phyloP scores from a whole-genome alignment of 306 rosid genomes.

The Dryas drummondii region DNA sequence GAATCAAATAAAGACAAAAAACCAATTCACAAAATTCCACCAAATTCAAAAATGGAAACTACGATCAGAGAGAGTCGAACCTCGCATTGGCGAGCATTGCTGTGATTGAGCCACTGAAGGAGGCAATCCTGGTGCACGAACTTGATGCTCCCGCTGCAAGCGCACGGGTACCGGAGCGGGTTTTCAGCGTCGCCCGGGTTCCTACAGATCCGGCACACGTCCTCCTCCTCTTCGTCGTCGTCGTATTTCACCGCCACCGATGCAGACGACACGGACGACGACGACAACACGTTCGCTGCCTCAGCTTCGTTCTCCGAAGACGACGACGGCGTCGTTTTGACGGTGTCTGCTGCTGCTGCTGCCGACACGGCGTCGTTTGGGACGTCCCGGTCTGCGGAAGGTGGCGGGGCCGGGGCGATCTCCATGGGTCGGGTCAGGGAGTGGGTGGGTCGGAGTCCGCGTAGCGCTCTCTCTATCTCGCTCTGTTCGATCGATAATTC shows the following conservation, averaged over 20 bases:
- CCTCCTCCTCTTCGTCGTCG: constrained; percentile 93
- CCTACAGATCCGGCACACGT: constrained; percentile 95
- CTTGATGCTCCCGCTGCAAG: constrained; percentile 98
- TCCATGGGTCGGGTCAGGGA: constrained; percentile 52
- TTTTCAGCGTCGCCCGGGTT: constrained; percentile 90
- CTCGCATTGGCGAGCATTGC: constrained; percentile 99
- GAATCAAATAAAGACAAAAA: too few species aligned
- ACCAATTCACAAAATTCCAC: not conserved
- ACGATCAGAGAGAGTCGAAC: constrained; percentile 34
- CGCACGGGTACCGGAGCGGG: constrained; percentile 93
- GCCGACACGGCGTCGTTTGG: constrained; percentile 28
- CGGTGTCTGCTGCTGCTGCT: constrained; percentile 8
- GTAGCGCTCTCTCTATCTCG: not conserved
- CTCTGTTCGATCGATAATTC: not conserved
- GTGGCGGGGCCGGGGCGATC: constrained; percentile 69
- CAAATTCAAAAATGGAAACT: not conserved
- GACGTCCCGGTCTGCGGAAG: constrained; percentile 40
- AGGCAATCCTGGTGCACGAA: constrained; percentile 97
- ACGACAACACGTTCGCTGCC: constrained; percentile 35
- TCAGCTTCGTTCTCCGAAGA: constrained; percentile 30
- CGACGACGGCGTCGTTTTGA: constrained; percentile 33
- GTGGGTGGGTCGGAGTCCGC: constrained; percentile 31
- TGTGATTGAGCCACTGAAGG: constrained; percentile 98
- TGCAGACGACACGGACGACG: constrained; percentile 27
- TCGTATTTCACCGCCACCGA: constrained; percentile 49